These are phyloP conservation scores for Halenospora varia DNA, from an alignment of 495 filamentous ascomycete genomes.

Conservation along the genomic window DNA sequence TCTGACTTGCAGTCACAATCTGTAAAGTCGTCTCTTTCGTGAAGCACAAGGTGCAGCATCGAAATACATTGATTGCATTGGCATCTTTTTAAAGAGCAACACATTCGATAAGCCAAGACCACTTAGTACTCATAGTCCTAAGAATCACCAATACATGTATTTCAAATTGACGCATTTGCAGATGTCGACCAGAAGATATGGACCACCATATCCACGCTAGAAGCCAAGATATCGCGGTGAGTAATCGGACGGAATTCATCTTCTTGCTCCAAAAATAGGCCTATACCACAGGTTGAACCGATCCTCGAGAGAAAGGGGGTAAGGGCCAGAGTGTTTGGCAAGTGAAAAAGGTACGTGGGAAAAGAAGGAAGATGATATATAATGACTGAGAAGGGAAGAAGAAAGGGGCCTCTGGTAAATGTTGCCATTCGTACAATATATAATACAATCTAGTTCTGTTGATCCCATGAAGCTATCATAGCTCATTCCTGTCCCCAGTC, in stretches of 20 bases:
- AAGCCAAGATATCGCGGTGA: constrained; percentile 66
- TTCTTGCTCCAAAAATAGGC: constrained; percentile 92
- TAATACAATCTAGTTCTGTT: not conserved
- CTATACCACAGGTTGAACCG: constrained; percentile 62
- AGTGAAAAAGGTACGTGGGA: constrained; percentile 28
- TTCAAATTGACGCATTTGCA: no score
- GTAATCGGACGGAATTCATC: constrained; percentile 55
- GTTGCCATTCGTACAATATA: constrained; percentile 1
- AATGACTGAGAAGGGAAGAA: not conserved
- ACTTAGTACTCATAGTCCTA: no score
- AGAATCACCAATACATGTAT: no score
- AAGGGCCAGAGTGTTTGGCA: constrained; percentile 88
- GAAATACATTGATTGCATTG: no score
- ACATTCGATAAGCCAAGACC: no score
- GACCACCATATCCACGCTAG: constrained; percentile 65
- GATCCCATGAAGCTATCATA: not conserved
- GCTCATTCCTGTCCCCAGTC: no score
- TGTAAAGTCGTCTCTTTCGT: no score
- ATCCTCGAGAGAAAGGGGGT: constrained; percentile 56
- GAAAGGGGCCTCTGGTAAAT: not conserved
- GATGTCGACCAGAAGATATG: constrained; percentile 49
- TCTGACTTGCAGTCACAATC: no score
- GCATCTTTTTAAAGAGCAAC: no score
- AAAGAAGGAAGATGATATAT: not conserved
- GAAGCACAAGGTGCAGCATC: no score